Evolutionary conservation across 2,329 filamentous ascomycete species (phyloP), one percentile per base, ranked within the genome.

Genomic region (Raffaelea albimanens): DNA sequence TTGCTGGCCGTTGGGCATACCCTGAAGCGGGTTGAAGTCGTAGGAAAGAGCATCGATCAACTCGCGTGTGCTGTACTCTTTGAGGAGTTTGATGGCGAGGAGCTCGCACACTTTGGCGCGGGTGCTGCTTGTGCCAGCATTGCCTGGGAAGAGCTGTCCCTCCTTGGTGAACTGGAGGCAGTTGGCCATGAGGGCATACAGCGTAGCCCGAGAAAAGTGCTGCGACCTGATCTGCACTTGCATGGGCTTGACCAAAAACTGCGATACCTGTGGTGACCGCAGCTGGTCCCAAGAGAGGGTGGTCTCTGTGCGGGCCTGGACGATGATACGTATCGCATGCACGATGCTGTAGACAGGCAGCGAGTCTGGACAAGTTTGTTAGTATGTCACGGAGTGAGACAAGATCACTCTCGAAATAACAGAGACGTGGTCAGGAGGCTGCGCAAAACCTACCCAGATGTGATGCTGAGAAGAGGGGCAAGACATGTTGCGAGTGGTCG

Each of bases 171-270:
- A 97, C 62, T 96, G 91, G 47, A 97, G 72, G 60, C 87, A 94
- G 60, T 97, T 97, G 43, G 90, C 88, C 75, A 96, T 84, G 56
- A 97, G 69, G 2, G 89, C 88, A 67, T 95, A 96, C 34, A 96
- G 65, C 0, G 89, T 93, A 10, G 87, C 90, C 43, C 86, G 78
- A 25, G 85, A 90, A 63, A 95, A 91, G 65, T 95, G 87, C 45
- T 85, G 80, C 16, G 79, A 73, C 51, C 84, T 82, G 53, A 96
- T 90, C 63, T 91, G 85, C 61, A 93, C 85, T 64, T 93, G 88
- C 71, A 96, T 93, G 2, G 91, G 91, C 70, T 96, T 96, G 61
- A 96, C 78, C 33, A 97, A 76, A 62, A 97, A 97, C 61, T 95
- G 90, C 16, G 89, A 95, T 48, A 97, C 84, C 62, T 97, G 91